phyloP scores from a whole-genome alignment of 2,329 filamentous ascomycete genomes.

The Aureobasidium sp. region DNA sequence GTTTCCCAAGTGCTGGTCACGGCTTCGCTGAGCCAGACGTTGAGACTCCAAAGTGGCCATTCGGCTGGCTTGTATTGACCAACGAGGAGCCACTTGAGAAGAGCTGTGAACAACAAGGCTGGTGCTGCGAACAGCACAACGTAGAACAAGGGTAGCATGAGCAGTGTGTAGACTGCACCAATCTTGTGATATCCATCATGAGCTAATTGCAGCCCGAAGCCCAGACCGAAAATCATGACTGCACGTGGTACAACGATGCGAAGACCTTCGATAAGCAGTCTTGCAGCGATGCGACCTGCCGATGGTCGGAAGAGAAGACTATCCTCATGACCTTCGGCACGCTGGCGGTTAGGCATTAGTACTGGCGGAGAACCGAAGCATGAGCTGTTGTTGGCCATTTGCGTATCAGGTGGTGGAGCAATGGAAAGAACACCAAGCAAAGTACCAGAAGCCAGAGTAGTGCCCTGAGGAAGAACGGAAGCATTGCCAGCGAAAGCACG shows the following conservation, averaged over 20 bases:
- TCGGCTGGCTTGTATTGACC: neutral
- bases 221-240: neutral
- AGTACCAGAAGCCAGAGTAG: neutral
- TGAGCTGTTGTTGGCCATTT: neutral
- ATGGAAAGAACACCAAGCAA: neutral
- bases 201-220: neutral
- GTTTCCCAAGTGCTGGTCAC: neutral
- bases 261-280: neutral
- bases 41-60: neutral
- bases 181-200: neutral
- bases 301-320: neutral
- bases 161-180: neutral
- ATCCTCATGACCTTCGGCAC: neutral
- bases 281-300: neutral
- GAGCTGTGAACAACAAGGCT: neutral
- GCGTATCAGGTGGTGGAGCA: neutral
- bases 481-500: neutral
- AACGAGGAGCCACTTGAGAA: neutral
- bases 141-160: neutral
- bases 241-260: neutral
- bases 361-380: slow-evolving; percentile 1
- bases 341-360: neutral
- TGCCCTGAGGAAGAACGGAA: neutral
- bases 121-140: neutral
- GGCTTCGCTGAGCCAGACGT: neutral